A percentile compares a stretch with the other conserved stretches of the same genome.
These are phyloP conservation scores for Hypoxylon subgilvum DNA, from an alignment of 495 filamentous ascomycete species.

Conservation along the genomic window DNA sequence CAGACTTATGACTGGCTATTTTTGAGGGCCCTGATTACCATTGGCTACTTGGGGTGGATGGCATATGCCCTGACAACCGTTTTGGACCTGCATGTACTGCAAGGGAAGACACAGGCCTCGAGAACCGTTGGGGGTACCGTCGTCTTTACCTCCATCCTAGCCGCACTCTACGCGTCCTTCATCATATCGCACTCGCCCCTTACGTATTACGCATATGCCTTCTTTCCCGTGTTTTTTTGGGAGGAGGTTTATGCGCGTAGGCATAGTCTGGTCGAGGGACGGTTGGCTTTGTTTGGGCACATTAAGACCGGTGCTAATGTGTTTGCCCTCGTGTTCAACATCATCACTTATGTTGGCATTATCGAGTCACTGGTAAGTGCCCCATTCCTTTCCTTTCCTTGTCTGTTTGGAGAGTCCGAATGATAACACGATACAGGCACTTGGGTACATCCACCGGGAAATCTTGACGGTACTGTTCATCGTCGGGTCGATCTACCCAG, in stretches of 20 bases:
- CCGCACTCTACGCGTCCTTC: constrained; percentile 77
- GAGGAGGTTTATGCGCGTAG: constrained; percentile 89
- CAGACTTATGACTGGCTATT: constrained; percentile 99
- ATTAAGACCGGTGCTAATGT: constrained; percentile 63
- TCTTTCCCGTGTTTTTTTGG: constrained; percentile 96
- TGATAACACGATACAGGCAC: constrained; percentile 47
- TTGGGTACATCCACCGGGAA: constrained; percentile 89
- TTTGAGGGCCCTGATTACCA: constrained; percentile 84
- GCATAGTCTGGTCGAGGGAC: constrained; percentile 70
- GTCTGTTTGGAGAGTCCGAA: not conserved
- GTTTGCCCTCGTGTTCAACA: constrained; percentile 65
- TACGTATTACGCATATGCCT: constrained; percentile 89
- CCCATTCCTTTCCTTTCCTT: not conserved
- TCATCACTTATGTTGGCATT: constrained; percentile 69
- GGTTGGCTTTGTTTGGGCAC: constrained; percentile 70
- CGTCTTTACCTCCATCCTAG: constrained; percentile 77
- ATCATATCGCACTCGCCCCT: constrained; percentile 76
- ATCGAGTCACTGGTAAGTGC: constrained; percentile 77
- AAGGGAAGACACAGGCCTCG: constrained; percentile 69
- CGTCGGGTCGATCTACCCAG: constrained; percentile 77
- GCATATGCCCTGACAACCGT: constrained; percentile 92
- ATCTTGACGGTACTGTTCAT: constrained; percentile 83
- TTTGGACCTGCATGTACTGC: constrained; percentile 85
- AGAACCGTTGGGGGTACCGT: constrained; percentile 65
- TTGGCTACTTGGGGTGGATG: constrained; percentile 97